These are phyloP conservation scores for Helianthus tuberosus DNA, from an alignment of 129 eudicot genomes.

Conservation along the genomic window DNA sequence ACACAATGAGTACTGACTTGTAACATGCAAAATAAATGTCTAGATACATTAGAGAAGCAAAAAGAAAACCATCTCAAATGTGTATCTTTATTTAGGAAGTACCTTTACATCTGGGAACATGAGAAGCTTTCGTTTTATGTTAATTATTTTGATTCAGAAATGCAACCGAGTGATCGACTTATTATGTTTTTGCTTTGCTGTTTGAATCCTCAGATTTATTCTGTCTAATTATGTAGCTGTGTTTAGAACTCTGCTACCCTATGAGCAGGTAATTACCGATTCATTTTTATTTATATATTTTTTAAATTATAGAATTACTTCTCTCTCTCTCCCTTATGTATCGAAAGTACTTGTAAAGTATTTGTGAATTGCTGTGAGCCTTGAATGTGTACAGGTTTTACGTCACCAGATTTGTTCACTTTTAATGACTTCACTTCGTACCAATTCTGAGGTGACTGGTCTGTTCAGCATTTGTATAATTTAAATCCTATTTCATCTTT, in stretches of 20 bases:
- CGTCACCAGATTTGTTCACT: conserved; percentile 96
- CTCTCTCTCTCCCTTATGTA: neutral
- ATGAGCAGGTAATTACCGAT: conserved; percentile 72
- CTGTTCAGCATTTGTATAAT: conserved; percentile 18
- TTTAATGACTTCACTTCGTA: conserved; percentile 97
- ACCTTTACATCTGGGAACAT: neutral
- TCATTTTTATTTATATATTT: neutral
- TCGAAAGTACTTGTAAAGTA: conserved; percentile 8
- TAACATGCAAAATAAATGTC: conserved; percentile 6
- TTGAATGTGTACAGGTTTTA: conserved; percentile 66
- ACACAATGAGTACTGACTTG: neutral
- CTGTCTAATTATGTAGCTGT: conserved; percentile 85
- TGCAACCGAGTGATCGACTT: conserved; percentile 20
- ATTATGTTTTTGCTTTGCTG: conserved; percentile 17
- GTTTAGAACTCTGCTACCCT: conserved; percentile 85
- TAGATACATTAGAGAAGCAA: conserved; percentile 17
- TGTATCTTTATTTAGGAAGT: neutral
- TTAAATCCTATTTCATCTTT: conserved; percentile 18
- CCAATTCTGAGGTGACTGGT: conserved; percentile 80
- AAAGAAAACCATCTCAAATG: conserved; percentile 13
- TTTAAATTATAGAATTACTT: neutral
- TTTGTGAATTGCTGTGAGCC: conserved; percentile 17
- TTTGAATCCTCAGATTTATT: conserved; percentile 69
- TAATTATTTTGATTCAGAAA: conserved; percentile 15
- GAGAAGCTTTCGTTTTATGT: conserved; percentile 16